phyloP scores from a whole-genome alignment of 768 basidiomycete genomes.

The Obba rivulosa region DNA sequence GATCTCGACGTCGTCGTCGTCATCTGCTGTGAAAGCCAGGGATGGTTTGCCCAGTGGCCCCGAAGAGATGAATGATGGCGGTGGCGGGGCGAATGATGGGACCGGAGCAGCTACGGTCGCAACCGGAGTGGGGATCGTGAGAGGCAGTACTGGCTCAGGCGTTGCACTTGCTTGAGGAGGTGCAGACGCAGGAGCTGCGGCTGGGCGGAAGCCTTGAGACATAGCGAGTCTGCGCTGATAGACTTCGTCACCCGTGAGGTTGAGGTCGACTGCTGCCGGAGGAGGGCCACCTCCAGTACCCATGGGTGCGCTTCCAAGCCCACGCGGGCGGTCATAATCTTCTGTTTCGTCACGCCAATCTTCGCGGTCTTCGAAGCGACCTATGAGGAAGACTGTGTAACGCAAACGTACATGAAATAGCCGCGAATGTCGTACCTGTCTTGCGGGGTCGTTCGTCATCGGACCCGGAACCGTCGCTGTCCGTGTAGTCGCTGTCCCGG shows the following conservation, averaged over 20 bases:
- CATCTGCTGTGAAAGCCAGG: neutral
- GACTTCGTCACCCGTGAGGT: constrained; percentile 72
- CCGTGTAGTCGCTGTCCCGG: constrained; percentile 54
- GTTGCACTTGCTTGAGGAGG: neutral
- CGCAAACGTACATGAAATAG: neutral
- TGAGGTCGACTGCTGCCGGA: constrained; percentile 36
- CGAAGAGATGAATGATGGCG: constrained; percentile 3
- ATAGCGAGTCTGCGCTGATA: constrained; percentile 72
- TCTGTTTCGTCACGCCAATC: constrained; percentile 50
- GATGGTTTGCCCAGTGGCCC: neutral
- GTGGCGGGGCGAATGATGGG: neutral
- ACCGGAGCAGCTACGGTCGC: neutral
- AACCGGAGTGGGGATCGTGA: neutral
- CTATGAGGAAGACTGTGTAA: constrained; percentile 22
- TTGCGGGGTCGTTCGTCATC: constrained; percentile 65
- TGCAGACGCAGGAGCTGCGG: constrained; percentile 1
- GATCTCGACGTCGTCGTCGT: constrained; percentile 11
- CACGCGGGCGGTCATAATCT: constrained; percentile 39
- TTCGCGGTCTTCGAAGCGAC: constrained; percentile 38
- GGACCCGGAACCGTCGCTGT: constrained; percentile 57
- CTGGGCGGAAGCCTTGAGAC: constrained; percentile 34
- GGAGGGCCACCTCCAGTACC: constrained; percentile 14
- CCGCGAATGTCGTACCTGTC: constrained; percentile 40
- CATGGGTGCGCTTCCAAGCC: constrained; percentile 18
- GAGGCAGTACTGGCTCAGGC: neutral